phyloP scores from a whole-genome alignment of 1,284 basidiomycete species.

The Cutaneotrichosporon spelunceum region DNA sequence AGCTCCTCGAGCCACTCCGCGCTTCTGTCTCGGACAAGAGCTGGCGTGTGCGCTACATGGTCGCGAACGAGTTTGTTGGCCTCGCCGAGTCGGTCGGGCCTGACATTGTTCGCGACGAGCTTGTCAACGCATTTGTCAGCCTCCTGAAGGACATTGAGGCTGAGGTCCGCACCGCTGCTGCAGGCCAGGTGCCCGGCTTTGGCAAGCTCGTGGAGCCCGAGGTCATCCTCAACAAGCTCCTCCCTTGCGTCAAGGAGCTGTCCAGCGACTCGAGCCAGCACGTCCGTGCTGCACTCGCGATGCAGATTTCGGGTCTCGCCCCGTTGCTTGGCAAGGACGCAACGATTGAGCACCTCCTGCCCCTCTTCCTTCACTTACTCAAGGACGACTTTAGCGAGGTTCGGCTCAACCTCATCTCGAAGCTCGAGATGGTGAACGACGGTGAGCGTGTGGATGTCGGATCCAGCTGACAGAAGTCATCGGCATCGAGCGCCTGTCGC shows the following conservation, averaged over 20 bases:
- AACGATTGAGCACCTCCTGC: slow-evolving; percentile 95
- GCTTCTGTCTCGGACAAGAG: slow-evolving; percentile 90
- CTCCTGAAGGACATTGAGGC: slow-evolving; percentile 98
- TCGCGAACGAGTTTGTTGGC: slow-evolving; percentile 92
- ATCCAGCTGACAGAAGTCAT: slow-evolving; percentile 63
- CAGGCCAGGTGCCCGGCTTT: slow-evolving; percentile 96
- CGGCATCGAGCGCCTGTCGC: slow-evolving; percentile 91
- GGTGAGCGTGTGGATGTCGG: neutral
- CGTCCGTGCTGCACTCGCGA: slow-evolving; percentile 93
- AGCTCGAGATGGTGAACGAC: slow-evolving; percentile 92
- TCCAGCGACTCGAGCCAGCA: slow-evolving; percentile 94
- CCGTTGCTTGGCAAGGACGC: slow-evolving; percentile 90
- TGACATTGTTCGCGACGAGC: slow-evolving; percentile 89
- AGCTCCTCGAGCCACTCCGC: slow-evolving; percentile 82
- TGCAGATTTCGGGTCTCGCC: slow-evolving; percentile 95
- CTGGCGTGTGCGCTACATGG: slow-evolving; percentile 99
- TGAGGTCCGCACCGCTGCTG: slow-evolving; percentile 93
- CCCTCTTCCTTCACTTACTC: slow-evolving; percentile 90
- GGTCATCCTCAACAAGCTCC: slow-evolving; percentile 84
- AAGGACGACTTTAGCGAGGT: slow-evolving; percentile 99
- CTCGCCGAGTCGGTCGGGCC: slow-evolving; percentile 87
- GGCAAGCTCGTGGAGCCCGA: slow-evolving; percentile 92
- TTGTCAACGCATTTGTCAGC: slow-evolving; percentile 88
- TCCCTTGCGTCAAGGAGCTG: slow-evolving; percentile 95
- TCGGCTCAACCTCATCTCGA: slow-evolving; percentile 96